Evolutionary conservation across 352 stramenopile genomes (phyloP).

Genomic region (Globisporangium radiosum): DNA sequence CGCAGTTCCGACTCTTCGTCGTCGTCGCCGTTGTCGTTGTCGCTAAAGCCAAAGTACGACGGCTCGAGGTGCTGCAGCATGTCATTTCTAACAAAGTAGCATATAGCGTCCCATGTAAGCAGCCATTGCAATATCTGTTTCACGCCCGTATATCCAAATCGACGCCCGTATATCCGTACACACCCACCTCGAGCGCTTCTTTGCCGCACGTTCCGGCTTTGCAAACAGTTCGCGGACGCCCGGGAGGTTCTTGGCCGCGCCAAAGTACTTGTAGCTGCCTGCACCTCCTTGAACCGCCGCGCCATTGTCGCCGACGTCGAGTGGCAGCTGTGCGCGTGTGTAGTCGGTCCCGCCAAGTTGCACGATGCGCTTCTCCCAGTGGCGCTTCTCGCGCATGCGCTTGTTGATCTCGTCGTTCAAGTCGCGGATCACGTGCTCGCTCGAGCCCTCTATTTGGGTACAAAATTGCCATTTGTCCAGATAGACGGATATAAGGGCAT

Average conservation of each 20-base stretch:
- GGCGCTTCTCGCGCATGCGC: constrained; percentile 90
- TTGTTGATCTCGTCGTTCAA: constrained; percentile 99
- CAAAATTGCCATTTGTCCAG: too few species aligned
- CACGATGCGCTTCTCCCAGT: constrained; percentile 86
- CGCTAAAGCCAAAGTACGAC: constrained; percentile 76
- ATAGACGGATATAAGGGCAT: background rate
- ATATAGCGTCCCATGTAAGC: background rate
- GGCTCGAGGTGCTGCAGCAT: constrained; percentile 89
- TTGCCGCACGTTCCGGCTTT: constrained; percentile 57
- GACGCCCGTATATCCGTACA: background rate
- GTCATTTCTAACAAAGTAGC: constrained; percentile 37
- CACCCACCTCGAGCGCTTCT: constrained; percentile 34
- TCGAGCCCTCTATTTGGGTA: constrained; percentile 62
- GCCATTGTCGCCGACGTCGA: constrained; percentile 77
- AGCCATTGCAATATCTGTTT: background rate
- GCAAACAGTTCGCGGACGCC: constrained; percentile 94
- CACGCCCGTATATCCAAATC: background rate
- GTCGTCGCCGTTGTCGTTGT: constrained; percentile 51
- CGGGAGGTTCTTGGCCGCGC: constrained; percentile 93
- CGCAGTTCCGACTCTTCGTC: constrained; percentile 14
- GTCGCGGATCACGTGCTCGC: constrained; percentile 95
- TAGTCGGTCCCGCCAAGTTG: constrained; percentile 91
- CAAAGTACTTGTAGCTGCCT: constrained; percentile 96
- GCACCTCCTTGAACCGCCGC: constrained; percentile 41
- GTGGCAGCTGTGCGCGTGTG: constrained; percentile 57